These are phyloP conservation scores for Solanum chiquidenum DNA, from an alignment of 257 asterid genomes.

Conservation along the genomic window DNA sequence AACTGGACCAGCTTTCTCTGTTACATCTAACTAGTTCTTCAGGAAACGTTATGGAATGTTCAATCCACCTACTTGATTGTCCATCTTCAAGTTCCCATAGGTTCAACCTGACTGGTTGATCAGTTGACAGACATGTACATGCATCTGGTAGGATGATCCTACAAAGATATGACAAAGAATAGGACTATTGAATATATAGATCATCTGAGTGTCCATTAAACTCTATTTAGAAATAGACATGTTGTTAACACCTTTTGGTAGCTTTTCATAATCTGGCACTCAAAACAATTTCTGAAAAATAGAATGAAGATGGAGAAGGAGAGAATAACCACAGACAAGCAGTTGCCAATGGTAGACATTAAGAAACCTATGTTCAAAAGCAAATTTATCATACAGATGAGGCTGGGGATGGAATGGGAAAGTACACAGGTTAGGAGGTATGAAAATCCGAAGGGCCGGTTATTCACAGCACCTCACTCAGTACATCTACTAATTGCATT, in stretches of 20 bases:
- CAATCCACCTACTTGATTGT: background rate
- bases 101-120: background rate
- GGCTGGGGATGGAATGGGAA: background rate
- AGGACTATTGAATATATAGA: background rate
- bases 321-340: background rate
- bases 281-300: background rate
- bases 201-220: background rate
- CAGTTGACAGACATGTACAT: background rate
- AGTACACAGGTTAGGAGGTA: constrained; percentile 7
- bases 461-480: constrained; percentile 14
- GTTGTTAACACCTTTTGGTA: background rate
- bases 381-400: constrained; percentile 2
- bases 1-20: background rate
- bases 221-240: background rate
- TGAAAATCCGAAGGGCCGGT: constrained; percentile 13
- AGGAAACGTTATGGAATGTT: background rate
- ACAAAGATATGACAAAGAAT: background rate
- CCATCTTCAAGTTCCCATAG: background rate
- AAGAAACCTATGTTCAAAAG: background rate
- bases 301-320: background rate
- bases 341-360: background rate
- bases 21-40: background rate
- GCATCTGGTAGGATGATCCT: background rate
- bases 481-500: background rate
- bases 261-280: background rate